Evolutionary conservation across 768 basidiomycete genomes (phyloP), one percentile per base, ranked within the genome.

Genomic region (Rossbeevera mucosa): DNA sequence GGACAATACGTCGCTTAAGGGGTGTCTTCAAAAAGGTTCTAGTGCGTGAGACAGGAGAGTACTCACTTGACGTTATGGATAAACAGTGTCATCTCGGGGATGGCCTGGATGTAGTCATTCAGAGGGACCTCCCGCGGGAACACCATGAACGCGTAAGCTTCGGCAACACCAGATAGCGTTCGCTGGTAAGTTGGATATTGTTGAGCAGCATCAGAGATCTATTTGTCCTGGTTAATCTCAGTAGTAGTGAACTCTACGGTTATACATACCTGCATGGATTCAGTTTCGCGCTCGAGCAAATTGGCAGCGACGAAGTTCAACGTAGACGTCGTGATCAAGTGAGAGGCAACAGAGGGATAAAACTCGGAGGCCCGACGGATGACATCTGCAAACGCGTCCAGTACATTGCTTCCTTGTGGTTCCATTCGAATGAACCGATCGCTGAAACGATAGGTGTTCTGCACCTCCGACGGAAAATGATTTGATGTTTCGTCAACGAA

Each of bases 81-180:
- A n/a, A n/a, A n/a, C n/a, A n/a, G n/a, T n/a, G n/a, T n/a, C n/a
- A n/a, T n/a, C n/a, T n/a, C n/a, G n/a, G n/a, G n/a, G n/a, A n/a
- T n/a, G n/a, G n/a, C n/a, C n/a, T n/a, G n/a, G n/a, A n/a, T n/a
- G n/a, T n/a, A n/a, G n/a, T n/a, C n/a, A n/a, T n/a, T n/a, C n/a
- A 42, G 4, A 9, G 18, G 41, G 6, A 25, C 11, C 22, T 24
- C 41, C 13, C 11, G 21, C 41, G 41, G 41, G 41, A 42, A 42
- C 11, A 42, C 41, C 41, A 42, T 42, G 22, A 24, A 22, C 2
- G 58, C 2, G 63, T 64, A 47, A 36, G 33, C 44, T 4, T 29
- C n/a, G 4, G 33, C 2, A 16, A 8, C 31, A 38, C 47, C 47
- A 21, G 47, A 22, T 33, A 47, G 8, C 2, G 14, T 25, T 21